phyloP scores from a whole-genome alignment of 1,284 basidiomycete genomes.

The Leccinum glutinopallens region DNA sequence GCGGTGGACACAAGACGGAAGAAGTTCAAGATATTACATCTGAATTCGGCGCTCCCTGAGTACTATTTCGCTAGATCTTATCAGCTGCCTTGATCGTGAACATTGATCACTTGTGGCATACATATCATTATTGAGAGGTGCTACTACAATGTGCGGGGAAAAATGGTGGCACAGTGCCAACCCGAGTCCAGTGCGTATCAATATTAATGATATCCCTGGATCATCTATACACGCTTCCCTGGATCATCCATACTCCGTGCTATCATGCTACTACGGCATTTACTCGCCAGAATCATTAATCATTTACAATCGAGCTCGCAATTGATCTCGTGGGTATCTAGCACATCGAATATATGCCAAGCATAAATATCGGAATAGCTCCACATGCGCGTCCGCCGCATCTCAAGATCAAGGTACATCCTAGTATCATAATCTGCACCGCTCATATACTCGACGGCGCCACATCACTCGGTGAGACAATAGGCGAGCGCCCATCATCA shows the following conservation, averaged over 20 bases:
- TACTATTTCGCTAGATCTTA: too few species aligned
- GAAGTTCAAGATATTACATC: too few species aligned
- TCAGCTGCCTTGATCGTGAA: too few species aligned
- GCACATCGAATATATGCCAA: neutral
- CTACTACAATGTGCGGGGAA: neutral
- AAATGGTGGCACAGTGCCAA: neutral
- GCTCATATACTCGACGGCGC: neutral
- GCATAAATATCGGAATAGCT: neutral
- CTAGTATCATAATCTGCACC: neutral
- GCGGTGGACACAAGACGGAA: too few species aligned
- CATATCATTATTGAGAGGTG: neutral
- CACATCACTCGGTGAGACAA: constrained; percentile 12
- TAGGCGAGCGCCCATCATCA: constrained; percentile 13
- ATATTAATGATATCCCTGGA: neutral
- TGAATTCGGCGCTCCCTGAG: too few species aligned
- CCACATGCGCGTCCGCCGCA: neutral
- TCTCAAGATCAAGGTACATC: neutral
- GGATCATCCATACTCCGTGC: constrained; percentile 15
- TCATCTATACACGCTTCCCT: too few species aligned
- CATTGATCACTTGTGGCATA: too few species aligned
- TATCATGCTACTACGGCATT: constrained; percentile 12
- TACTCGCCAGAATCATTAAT: neutral
- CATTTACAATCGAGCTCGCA: neutral
- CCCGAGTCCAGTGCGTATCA: neutral
- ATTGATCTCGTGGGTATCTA: neutral